Evolutionary conservation across 331 rosid species (phyloP).

Genomic region (Malus hybrid): DNA sequence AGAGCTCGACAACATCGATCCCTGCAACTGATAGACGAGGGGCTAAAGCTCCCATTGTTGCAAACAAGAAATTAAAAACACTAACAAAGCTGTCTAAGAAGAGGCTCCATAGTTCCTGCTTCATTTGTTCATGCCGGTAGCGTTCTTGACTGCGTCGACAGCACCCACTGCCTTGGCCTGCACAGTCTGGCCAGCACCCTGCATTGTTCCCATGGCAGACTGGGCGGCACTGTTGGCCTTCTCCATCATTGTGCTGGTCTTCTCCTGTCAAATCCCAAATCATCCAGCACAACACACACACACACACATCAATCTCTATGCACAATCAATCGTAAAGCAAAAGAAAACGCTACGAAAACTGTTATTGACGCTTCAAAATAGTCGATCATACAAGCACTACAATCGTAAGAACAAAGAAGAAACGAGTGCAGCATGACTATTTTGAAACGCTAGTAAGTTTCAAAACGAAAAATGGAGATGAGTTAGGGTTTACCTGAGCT

Average conservation of each 20-base stretch:
- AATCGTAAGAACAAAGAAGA: no score
- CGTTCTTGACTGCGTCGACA: slow-evolving; percentile 55
- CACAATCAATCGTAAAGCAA: no score
- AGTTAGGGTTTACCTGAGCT: slow-evolving; percentile 12
- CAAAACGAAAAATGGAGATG: neutral
- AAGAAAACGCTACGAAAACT: no score
- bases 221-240: slow-evolving; percentile 18
- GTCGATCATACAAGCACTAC: no score
- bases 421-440: no score
- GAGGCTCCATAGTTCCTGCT: neutral
- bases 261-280: slow-evolving; percentile 19
- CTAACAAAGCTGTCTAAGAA: neutral
- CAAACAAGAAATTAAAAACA: neutral
- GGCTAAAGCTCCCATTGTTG: neutral
- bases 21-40: no score
- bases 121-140: slow-evolving; percentile 56
- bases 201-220: slow-evolving; percentile 17
- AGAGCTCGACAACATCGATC: neutral
- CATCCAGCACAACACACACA: neutral
- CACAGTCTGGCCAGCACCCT: slow-evolving; percentile 30
- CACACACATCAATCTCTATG: no score
- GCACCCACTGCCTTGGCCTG: slow-evolving; percentile 49
- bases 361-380: no score
- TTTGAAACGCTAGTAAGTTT: no score
- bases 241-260: slow-evolving; percentile 19